Evolutionary conservation across 306 rosid species (phyloP).

Genomic region (Rubus idaeus): DNA sequence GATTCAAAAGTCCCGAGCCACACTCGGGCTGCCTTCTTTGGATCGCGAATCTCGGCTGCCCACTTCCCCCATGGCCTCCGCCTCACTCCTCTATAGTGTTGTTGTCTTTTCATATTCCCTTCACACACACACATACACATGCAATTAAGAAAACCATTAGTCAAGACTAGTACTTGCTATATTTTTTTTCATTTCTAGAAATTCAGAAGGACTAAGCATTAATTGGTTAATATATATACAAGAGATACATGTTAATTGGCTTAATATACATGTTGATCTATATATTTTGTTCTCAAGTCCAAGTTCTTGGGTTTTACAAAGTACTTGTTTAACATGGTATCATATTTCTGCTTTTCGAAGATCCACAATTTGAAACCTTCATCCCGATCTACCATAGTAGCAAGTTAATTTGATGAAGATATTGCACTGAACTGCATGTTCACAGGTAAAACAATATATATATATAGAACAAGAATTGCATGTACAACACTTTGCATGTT

Average conservation of each 20-base stretch:
- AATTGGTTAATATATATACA: too few relatives aligned
- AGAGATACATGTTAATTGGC: too few relatives aligned
- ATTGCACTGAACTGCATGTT: background rate
- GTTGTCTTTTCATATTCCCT: constrained; percentile 48
- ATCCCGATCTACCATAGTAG: too few relatives aligned
- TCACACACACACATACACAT: background rate
- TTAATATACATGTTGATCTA: too few relatives aligned
- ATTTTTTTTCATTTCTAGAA: too few relatives aligned
- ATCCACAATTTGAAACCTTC: too few relatives aligned
- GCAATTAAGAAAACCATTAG: background rate
- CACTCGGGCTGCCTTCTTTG: constrained; percentile 72
- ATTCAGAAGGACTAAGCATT: too few relatives aligned
- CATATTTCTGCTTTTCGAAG: too few relatives aligned
- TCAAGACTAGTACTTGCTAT: background rate
- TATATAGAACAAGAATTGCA: background rate
- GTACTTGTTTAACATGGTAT: too few relatives aligned
- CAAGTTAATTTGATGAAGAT: too few relatives aligned
- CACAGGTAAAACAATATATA: background rate
- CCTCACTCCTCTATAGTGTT: constrained; percentile 90
- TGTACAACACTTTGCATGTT: background rate
- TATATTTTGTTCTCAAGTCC: too few relatives aligned
- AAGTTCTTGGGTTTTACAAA: too few relatives aligned
- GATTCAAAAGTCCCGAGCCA: constrained; percentile 91
- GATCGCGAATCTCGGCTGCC: constrained; percentile 93
- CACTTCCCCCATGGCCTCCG: constrained; percentile 95